Evolutionary conservation across 1,284 basidiomycete species (phyloP), one percentile per base, ranked within the genome.

Genomic region (Trametes sp.): DNA sequence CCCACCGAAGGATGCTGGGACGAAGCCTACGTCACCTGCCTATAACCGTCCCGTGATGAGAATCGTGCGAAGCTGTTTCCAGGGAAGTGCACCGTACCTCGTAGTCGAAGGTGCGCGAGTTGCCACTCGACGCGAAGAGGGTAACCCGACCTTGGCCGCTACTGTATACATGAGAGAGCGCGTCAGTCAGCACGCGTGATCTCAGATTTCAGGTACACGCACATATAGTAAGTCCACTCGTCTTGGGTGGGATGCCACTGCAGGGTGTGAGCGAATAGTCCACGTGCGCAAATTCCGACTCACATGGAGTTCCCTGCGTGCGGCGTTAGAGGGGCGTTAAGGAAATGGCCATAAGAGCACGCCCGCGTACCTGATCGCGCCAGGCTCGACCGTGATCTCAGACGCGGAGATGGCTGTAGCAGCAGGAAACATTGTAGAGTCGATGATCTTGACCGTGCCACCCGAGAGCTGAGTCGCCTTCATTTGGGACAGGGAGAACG

Each of bases 161-260:
- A 49, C 86, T 89, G 64, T 36, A 26, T 52, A 16, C 41, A 45
- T 38, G 35, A 35, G 7, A 62, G 38, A n/a, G 28, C 33, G 10
- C 35, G 24, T 24, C 11, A 10, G 42, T 60, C 45, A 46, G 62
- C 52, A 38, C 41, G 35, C 23, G 38, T 36, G 19, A 57, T 51
- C 49, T 57, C 23, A 48, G 42, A 53, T 49, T 14, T 24, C 50
- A 49, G 35, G 54, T 41, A 42, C 28, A 69, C 77, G 29, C 59
- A 81, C 79, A 81, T 57, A 65, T 75, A 87, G 75, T 84, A 87
- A 60, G 79, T 82, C 87, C 87, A 90, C 75, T 90, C 87, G 67
- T 86, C 84, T 72, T 87, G 80, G 42, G 86, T 90, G 7, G 89
- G 88, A 72, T 91, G 90, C 89, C 89, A 92, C 85, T 91, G 54